A percentile compares a stretch with the other conserved stretches of the same genome.
phyloP scores from a whole-genome alignment of 345 rosid species.

The Populus alba region DNA sequence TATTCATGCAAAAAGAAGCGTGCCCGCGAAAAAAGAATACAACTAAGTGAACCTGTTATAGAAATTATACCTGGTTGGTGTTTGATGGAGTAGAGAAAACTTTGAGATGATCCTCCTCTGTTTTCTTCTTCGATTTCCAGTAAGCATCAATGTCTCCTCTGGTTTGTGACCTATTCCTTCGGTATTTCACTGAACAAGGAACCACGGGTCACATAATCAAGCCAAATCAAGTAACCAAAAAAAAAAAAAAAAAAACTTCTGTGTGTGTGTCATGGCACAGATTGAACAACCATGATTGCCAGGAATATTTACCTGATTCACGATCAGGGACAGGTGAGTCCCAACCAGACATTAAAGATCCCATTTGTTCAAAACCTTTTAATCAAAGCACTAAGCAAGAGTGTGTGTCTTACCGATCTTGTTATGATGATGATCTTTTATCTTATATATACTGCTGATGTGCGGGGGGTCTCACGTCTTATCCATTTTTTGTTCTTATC shows the following conservation, averaged over 20 bases:
- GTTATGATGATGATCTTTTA: no score
- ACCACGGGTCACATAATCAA: neutral
- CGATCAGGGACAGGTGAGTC: constrained; percentile 57
- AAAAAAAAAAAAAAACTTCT: neutral
- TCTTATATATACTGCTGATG: no score
- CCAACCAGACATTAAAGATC: constrained; percentile 98
- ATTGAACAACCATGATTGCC: neutral
- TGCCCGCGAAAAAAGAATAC: neutral
- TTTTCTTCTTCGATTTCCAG: constrained; percentile 67
- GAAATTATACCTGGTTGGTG: constrained; percentile 6
- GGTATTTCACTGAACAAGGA: constrained; percentile 36
- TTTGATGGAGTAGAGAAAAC: constrained; percentile 34
- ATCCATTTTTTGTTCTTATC: no score
- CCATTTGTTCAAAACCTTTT: constrained; percentile 39
- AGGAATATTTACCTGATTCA: constrained; percentile 38
- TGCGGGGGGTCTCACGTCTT: no score
- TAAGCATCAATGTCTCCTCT: constrained; percentile 70
- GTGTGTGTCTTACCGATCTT: neutral
- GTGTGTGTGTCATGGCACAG: neutral
- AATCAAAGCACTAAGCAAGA: neutral
- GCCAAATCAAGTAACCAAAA: no score
- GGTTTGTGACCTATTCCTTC: constrained; percentile 65
- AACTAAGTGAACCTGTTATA: no score
- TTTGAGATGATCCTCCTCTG: constrained; percentile 52
- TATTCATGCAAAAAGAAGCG: neutral